Percentiles rank a stretch among this genome's conserved stretches.
Evolutionary conservation across 768 basidiomycete species (phyloP).

Genomic region (Crepidotus variabilis): DNA sequence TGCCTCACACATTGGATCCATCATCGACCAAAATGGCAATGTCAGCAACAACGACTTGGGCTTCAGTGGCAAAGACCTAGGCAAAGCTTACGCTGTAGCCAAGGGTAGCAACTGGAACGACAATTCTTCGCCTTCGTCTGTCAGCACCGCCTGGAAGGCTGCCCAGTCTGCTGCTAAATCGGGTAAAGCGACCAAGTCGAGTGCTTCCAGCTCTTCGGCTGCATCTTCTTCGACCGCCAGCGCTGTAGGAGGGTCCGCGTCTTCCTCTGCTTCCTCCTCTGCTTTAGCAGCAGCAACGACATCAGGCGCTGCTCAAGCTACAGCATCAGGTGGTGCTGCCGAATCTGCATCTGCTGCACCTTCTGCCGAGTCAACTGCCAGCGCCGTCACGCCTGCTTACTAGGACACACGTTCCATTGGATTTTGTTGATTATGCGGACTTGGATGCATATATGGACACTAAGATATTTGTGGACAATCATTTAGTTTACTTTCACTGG

Average conservation of each 20-base stretch:
- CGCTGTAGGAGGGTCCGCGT: no score
- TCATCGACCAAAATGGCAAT: conserved; percentile 32
- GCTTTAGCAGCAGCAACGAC: no score
- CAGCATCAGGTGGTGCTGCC: no score
- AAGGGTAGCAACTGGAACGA: conserved; percentile 37
- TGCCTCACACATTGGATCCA: conserved; percentile 26
- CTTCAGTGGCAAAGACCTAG: conserved; percentile 37
- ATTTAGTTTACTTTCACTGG: no score
- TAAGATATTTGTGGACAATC: no score
- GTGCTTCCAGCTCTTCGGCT: neutral
- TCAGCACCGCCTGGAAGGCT: conserved; percentile 29
- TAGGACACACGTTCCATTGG: conserved; percentile 12
- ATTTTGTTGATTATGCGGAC: no score
- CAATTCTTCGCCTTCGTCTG: conserved; percentile 21
- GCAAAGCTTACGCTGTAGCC: conserved; percentile 32
- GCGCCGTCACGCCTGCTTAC: conserved; percentile 5
- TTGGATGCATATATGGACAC: no score
- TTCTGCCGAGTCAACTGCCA: no score
- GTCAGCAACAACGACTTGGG: conserved; percentile 34
- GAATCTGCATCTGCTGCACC: no score
- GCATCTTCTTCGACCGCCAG: no score
- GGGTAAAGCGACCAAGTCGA: neutral
- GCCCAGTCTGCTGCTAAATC: conserved; percentile 22
- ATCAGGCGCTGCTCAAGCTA: no score
- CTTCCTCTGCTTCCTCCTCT: no score